A percentile compares a stretch with the other conserved stretches of the same genome.
phyloP scores from a whole-genome alignment of 2,329 filamentous ascomycete genomes.

The Colletotrichum paranaense region DNA sequence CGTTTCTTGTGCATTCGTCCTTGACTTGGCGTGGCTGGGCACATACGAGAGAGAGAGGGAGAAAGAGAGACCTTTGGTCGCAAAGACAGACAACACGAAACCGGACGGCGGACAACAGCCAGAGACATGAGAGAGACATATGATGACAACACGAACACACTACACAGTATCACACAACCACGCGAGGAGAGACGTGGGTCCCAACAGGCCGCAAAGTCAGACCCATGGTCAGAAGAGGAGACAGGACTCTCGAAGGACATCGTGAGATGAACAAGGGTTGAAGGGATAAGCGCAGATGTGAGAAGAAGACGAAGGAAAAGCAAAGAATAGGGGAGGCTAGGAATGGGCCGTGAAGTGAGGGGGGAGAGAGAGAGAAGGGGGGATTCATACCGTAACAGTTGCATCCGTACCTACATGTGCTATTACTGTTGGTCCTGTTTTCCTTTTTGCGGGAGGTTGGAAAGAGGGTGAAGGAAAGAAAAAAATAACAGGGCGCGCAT shows the following conservation, averaged over 20 bases:
- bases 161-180: neutral
- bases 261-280: neutral
- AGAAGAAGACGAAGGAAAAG: neutral
- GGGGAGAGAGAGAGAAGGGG: neutral
- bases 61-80: neutral
- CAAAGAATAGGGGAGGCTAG: constrained; percentile 1
- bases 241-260: neutral
- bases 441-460: constrained; percentile 2
- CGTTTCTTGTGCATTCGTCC: neutral
- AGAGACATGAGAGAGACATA: constrained; percentile 6
- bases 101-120: neutral
- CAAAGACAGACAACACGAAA: constrained; percentile 12
- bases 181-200: neutral
- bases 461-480: neutral
- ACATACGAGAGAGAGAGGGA: neutral
- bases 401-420: neutral
- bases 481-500: neutral
- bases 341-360: too few relatives aligned
- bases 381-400: neutral
- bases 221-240: neutral
- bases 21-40: constrained; percentile 8
- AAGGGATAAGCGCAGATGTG: too few relatives aligned
- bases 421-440: neutral
- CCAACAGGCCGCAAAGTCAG: neutral
- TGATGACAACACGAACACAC: neutral